Conservation (phyloP, 257 asterid species). For the Galeopsis tetrahit region DNA sequence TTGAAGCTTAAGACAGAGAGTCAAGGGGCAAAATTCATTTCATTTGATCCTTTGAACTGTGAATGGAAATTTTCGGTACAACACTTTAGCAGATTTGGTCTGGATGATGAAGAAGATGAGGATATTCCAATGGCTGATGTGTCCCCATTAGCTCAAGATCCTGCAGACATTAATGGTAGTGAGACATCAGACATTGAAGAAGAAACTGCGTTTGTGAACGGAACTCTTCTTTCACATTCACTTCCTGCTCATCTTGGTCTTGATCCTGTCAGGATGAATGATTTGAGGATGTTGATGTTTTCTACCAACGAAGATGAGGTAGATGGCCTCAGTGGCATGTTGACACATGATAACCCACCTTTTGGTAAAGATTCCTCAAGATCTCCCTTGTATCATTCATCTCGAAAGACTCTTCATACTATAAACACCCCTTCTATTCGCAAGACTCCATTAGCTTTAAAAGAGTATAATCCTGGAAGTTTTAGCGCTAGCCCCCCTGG, state of each 20-base stretch:
- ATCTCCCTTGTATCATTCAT: slow-evolving; percentile 60
- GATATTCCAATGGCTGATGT: slow-evolving; percentile 73
- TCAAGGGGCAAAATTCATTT: slow-evolving; percentile 85
- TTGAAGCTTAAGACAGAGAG: slow-evolving; percentile 66
- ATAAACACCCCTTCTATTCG: slow-evolving; percentile 58
- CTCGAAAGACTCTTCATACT: slow-evolving; percentile 43
- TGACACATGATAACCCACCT: slow-evolving; percentile 48
- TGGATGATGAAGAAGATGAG: slow-evolving; percentile 86
- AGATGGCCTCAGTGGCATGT: slow-evolving; percentile 50
- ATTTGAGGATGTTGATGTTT: slow-evolving; percentile 76
- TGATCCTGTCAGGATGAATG: slow-evolving; percentile 85
- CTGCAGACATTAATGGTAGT: slow-evolving; percentile 48
- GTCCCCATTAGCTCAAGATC: slow-evolving; percentile 60
- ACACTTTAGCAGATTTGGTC: slow-evolving; percentile 97
- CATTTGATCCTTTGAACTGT: slow-evolving; percentile 60
- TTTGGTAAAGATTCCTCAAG: slow-evolving; percentile 60
- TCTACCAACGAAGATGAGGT: slow-evolving; percentile 66
- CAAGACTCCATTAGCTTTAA: slow-evolving; percentile 87
- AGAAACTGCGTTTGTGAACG: slow-evolving; percentile 48
- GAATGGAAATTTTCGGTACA: slow-evolving; percentile 89
- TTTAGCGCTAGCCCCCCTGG: slow-evolving; percentile 70
- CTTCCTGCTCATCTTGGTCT: slow-evolving; percentile 98
- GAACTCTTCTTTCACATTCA: slow-evolving; percentile 77
- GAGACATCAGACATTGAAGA: slow-evolving; percentile 68
- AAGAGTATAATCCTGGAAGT: slow-evolving; percentile 75